Conservation (phyloP, 2,329 filamentous ascomycete genomes). For the Aspergillus clavatus region DNA sequence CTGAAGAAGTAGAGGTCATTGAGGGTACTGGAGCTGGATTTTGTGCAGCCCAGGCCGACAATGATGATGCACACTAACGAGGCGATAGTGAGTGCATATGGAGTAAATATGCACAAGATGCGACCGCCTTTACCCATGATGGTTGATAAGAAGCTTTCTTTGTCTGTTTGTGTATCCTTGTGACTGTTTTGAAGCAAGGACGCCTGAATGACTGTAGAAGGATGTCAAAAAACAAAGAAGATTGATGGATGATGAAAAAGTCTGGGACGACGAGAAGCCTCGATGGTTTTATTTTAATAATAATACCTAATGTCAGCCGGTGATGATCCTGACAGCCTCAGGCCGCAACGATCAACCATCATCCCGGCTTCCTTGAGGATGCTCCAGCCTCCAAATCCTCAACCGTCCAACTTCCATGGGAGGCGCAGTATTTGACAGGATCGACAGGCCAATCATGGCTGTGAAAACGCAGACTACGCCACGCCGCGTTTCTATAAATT, state of each 20-base stretch:
- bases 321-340: neutral
- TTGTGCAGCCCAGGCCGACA: slow-evolving; percentile 55
- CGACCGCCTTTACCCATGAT: slow-evolving; percentile 69
- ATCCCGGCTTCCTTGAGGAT: too few species aligned
- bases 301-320: neutral
- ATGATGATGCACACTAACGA: slow-evolving; percentile 65
- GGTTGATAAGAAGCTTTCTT: slow-evolving; percentile 2
- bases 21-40: slow-evolving; percentile 44
- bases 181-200: neutral
- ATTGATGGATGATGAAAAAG: neutral
- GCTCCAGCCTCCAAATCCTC: too few species aligned
- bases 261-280: neutral
- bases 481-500: slow-evolving; percentile 19
- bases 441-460: slow-evolving; percentile 14
- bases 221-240: neutral
- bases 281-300: neutral
- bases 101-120: slow-evolving; percentile 80
- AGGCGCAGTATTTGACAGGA: neutral
- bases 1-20: slow-evolving; percentile 54
- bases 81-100: slow-evolving; percentile 73
- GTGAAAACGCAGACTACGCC: slow-evolving; percentile 9
- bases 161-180: neutral
- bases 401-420: neutral
- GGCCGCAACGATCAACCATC: neutral
- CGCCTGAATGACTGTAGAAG: neutral